A percentile compares a stretch with the other conserved stretches of the same genome.
These are phyloP conservation scores for Malassezia yamatoensis DNA, from an alignment of 1,284 basidiomycete genomes.

Conservation along the genomic window DNA sequence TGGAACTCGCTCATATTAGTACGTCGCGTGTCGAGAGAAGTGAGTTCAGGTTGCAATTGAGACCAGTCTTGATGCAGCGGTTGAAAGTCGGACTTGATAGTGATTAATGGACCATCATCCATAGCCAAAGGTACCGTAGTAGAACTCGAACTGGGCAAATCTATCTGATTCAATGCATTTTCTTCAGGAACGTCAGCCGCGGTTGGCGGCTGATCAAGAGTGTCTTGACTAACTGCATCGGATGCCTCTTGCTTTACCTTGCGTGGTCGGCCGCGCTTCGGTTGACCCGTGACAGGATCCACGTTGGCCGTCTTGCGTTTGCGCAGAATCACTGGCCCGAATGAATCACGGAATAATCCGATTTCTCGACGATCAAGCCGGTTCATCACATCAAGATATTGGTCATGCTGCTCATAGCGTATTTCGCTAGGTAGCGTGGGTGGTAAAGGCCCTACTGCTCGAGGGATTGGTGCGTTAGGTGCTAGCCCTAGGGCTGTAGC, in stretches of 20 bases:
- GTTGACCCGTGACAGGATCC: slow-evolving; percentile 11
- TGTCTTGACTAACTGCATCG: neutral
- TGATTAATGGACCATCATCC: no score
- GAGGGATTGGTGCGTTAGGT: neutral
- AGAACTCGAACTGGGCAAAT: neutral
- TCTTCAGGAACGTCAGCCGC: neutral
- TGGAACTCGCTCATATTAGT: slow-evolving; percentile 16
- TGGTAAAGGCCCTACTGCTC: neutral
- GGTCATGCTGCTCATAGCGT: neutral
- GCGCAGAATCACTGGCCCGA: slow-evolving; percentile 6
- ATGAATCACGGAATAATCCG: slow-evolving; percentile 13
- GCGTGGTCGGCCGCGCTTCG: slow-evolving; percentile 16
- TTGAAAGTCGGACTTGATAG: neutral
- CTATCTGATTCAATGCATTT: neutral
- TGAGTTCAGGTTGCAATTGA: neutral
- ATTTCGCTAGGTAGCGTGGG: slow-evolving; percentile 10
- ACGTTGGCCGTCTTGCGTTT: neutral
- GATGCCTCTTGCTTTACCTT: slow-evolving; percentile 2
- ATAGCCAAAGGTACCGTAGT: neutral
- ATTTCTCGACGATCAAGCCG: neutral
- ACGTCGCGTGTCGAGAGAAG: neutral
- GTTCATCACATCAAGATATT: neutral
- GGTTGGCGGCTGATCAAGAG: neutral
- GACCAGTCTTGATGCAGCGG: neutral
- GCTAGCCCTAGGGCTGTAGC: slow-evolving; percentile 6